Conservation (phyloP, 106 monocot genomes). For the Acorus gramineus region DNA sequence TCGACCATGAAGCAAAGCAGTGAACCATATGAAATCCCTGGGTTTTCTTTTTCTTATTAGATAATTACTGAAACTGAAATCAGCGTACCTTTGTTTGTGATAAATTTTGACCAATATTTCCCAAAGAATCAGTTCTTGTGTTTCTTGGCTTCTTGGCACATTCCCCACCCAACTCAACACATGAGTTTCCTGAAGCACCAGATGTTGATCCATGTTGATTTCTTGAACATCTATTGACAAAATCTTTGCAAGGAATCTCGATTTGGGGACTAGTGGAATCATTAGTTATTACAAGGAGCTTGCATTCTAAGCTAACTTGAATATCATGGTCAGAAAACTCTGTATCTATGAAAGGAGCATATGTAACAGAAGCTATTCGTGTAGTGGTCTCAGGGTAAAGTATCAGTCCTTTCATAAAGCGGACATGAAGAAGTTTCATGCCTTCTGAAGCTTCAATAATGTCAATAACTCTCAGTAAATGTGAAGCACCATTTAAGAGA, state of each 20-base stretch:
- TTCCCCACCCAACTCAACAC: not conserved
- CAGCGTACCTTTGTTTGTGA: too few species aligned
- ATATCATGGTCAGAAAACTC: constrained; percentile 5
- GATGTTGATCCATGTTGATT: not conserved
- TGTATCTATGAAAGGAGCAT: constrained; percentile 5
- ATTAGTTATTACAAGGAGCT: constrained; percentile 22
- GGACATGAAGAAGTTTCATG: constrained; percentile 30
- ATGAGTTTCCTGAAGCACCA: not conserved
- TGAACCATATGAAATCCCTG: too few species aligned
- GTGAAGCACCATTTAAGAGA: constrained; percentile 30
- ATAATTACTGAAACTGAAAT: too few species aligned
- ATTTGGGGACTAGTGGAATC: constrained; percentile 19
- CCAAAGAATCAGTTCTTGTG: not conserved
- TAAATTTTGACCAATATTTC: too few species aligned
- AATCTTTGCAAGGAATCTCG: constrained; percentile 19
- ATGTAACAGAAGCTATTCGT: constrained; percentile 34
- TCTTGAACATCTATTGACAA: constrained; percentile 5
- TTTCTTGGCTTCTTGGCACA: not conserved
- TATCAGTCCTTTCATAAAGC: constrained; percentile 42
- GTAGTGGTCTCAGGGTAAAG: constrained; percentile 45
- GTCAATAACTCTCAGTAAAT: constrained; percentile 30
- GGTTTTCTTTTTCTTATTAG: too few species aligned
- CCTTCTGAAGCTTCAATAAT: constrained; percentile 34
- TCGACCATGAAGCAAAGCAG: too few species aligned
- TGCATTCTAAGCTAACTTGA: constrained; percentile 10